A percentile compares a stretch with the other conserved stretches of the same genome.
Evolutionary conservation across 495 filamentous ascomycete species (phyloP).

Genomic region (Lentithecium fluviatile): DNA sequence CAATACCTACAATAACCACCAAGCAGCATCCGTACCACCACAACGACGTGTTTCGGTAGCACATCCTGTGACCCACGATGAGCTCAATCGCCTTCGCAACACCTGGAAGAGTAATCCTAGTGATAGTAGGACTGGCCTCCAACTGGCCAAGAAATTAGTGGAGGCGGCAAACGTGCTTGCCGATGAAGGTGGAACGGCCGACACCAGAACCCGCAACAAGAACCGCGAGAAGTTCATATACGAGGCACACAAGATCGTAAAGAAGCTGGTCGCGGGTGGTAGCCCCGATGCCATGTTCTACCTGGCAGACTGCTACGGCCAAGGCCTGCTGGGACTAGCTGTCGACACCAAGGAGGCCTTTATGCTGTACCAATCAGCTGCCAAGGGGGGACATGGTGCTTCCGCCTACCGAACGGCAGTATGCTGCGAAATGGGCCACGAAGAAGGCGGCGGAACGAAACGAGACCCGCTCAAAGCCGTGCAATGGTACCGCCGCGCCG

Average conservation of each 20-base stretch:
- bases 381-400: conserved; percentile 79
- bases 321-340: conserved; percentile 67
- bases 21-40: conserved; percentile 37
- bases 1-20: conserved; percentile 37
- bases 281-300: conserved; percentile 91
- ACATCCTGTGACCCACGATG: conserved; percentile 68
- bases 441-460: conserved; percentile 87
- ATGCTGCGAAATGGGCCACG: conserved; percentile 94
- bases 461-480: conserved; percentile 90
- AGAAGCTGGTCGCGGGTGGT: conserved; percentile 69
- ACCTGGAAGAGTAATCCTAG: conserved; percentile 65
- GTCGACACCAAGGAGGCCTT: conserved; percentile 88
- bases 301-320: conserved; percentile 83
- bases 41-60: conserved; percentile 32
- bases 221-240: conserved; percentile 78
- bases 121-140: conserved; percentile 68
- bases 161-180: conserved; percentile 80
- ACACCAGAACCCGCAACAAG: conserved; percentile 70
- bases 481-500: conserved; percentile 95
- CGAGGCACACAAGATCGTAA: conserved; percentile 86
- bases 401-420: conserved; percentile 94
- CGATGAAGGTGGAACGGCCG: conserved; percentile 64
- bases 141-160: conserved; percentile 78
- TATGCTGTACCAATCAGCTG: conserved; percentile 86
- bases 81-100: conserved; percentile 71